A percentile compares a stretch with the other conserved stretches of the same genome.
phyloP scores from a whole-genome alignment of 345 rosid species.

The Gossypium turneri region DNA sequence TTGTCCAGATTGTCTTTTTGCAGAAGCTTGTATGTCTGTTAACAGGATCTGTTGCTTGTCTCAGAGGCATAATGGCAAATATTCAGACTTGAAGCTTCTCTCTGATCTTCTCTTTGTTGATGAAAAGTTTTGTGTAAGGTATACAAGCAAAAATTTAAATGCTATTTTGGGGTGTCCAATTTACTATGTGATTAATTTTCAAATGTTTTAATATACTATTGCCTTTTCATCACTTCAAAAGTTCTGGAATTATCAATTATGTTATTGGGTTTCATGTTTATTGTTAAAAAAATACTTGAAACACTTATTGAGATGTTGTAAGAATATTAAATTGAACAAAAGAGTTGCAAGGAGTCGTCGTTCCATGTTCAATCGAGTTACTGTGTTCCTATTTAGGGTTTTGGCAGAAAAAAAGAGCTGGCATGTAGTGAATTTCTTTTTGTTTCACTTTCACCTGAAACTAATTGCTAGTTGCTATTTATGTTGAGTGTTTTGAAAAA shows the following conservation, averaged over 20 bases:
- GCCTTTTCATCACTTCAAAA: not conserved
- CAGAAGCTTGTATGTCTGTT: constrained; percentile 19
- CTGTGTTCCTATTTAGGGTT: not conserved
- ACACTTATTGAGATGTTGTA: not conserved
- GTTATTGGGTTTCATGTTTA: not conserved
- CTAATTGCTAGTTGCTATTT: constrained; percentile 1
- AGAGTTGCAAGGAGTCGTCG: not conserved
- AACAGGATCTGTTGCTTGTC: constrained; percentile 14
- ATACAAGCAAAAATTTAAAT: constrained; percentile 14
- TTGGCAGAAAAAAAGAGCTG: not conserved
- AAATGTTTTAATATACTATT: not conserved
- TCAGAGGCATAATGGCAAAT: constrained; percentile 39
- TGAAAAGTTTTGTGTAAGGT: constrained; percentile 44
- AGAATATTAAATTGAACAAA: not conserved
- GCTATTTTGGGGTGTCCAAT: not conserved
- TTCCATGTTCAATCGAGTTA: not conserved
- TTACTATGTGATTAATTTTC: not conserved
- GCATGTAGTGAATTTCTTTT: not conserved
- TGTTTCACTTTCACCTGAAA: not conserved
- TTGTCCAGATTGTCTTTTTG: not conserved
- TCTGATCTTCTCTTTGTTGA: constrained; percentile 37
- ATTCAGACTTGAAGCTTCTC: constrained; percentile 35
- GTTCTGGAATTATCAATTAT: not conserved
- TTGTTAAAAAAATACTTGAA: not conserved
- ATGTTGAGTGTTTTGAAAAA: not conserved